Base-by-base conservation (phyloP, 495 filamentous ascomycete genomes). In the Penicillium lividum region DNA sequence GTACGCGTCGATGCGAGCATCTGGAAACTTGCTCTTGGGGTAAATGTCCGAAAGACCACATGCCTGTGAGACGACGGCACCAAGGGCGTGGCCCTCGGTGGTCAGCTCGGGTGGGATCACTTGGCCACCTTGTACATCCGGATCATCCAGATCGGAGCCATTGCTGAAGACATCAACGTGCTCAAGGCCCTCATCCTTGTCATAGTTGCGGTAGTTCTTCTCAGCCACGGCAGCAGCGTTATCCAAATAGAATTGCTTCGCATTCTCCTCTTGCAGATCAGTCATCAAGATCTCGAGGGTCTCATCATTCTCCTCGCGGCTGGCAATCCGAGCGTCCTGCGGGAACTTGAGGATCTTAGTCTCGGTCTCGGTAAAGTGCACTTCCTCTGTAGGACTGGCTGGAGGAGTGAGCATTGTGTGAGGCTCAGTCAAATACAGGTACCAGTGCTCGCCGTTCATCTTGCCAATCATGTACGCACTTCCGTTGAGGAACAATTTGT, bases 361-460 rank as follows among this genome's bases (percentile, higher is more conserved):
- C 68, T 90, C 86, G 3, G 91, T 96, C 52, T 81, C 77, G 34
- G 71, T 58, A 25, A 72, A 72, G 42, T 73, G 68, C 18, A 64
- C 70, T 31, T 84, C 78, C 48, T 70, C 71, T 36, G 78, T 77
- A 1, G 94, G 93, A 18, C 88, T 96, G 7, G 85, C 78, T 56
- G 95, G 94, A 11, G 93, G 95, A 1, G 92, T 97, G 56, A 97
- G 80, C 61, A 85, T 73, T 9, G 82, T 88, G 67, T 88, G 83
- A 16, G 95, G 92, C 52, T 90, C 88, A 33, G 95, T 99, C 69
- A 97, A 84, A 73, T 98, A 99, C 40, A 99, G 78, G 68, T 98
- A 98, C 95, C 95, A 99, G 67, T 99, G 95, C 74, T 98, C 95
- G 59, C 94, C 93, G 67, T 99, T 99, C 92, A 98, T 97, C 74